phyloP scores from a whole-genome alignment of 495 filamentous ascomycete genomes.

The Bryoglossum gracile region DNA sequence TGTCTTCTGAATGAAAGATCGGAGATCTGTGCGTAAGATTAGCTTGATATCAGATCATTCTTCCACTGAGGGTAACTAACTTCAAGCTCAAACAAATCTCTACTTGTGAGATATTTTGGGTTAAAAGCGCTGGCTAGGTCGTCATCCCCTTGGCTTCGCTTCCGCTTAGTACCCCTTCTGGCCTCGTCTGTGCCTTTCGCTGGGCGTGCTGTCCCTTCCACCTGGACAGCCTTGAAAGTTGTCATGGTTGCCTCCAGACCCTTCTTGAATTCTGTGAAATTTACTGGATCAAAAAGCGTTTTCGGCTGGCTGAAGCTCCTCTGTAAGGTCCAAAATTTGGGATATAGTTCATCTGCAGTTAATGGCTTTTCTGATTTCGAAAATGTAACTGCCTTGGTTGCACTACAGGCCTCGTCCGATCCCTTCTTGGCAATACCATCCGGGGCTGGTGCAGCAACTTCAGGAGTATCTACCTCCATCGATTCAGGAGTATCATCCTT shows the following conservation, averaged over 20 bases:
- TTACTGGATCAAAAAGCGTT: slow-evolving; percentile 60
- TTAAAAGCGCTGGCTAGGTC: slow-evolving; percentile 74
- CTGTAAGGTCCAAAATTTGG: slow-evolving; percentile 91
- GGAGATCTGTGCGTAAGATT: slow-evolving; percentile 51
- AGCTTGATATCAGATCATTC: too few relatives aligned
- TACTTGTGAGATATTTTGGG: slow-evolving; percentile 91
- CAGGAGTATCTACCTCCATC: slow-evolving; percentile 46
- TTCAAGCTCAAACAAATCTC: slow-evolving; percentile 93
- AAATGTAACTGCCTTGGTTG: slow-evolving; percentile 47
- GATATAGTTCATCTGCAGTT: slow-evolving; percentile 70
- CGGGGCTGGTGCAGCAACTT: slow-evolving; percentile 8
- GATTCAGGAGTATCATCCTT: slow-evolving; percentile 52
- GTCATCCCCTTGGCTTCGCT: slow-evolving; percentile 53
- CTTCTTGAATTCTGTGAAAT: slow-evolving; percentile 69
- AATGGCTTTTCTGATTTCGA: slow-evolving; percentile 39
- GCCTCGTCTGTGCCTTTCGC: slow-evolving; percentile 52
- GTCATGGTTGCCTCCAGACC: slow-evolving; percentile 71
- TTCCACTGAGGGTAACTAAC: too few relatives aligned
- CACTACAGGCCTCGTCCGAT: slow-evolving; percentile 32
- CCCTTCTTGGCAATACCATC: slow-evolving; percentile 28
- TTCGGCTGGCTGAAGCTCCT: slow-evolving; percentile 86
- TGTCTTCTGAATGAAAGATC: slow-evolving; percentile 91
- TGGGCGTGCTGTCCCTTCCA: slow-evolving; percentile 44
- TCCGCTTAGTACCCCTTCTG: slow-evolving; percentile 63
- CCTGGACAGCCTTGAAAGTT: slow-evolving; percentile 71